phyloP scores from a whole-genome alignment of 1,139 yeast species.

The Yamadazyma sp. region DNA sequence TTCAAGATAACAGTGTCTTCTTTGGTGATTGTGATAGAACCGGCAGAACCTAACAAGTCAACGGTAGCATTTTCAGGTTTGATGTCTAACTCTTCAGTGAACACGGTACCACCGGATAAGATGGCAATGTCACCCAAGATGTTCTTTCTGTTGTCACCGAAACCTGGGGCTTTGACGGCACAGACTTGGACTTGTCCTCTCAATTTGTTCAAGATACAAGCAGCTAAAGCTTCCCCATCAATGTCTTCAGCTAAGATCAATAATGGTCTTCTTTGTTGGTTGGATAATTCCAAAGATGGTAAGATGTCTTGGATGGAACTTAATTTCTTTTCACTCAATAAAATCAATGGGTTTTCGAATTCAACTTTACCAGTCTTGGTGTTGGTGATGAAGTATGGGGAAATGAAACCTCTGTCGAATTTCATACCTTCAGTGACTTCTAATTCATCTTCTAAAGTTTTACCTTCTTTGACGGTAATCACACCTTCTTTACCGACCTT shows the following conservation, averaged over 20 bases:
- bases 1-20: slow-evolving; percentile 95
- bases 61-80: slow-evolving; percentile 96
- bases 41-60: slow-evolving; percentile 91
- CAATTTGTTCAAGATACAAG: slow-evolving; percentile 96
- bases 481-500: slow-evolving; percentile 99
- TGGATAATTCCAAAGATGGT: slow-evolving; percentile 93
- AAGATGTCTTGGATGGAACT: slow-evolving; percentile 89
- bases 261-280: slow-evolving; percentile 93
- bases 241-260: slow-evolving; percentile 95
- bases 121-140: slow-evolving; percentile 96
- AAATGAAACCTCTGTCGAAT: slow-evolving; percentile 97
- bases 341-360: slow-evolving; percentile 89
- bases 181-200: slow-evolving; percentile 99
- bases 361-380: slow-evolving; percentile 96
- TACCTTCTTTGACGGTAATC: slow-evolving; percentile 95
- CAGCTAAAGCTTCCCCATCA: slow-evolving; percentile 99
- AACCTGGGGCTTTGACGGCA: slow-evolving; percentile 99
- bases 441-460: slow-evolving; percentile 93
- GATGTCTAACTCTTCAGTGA: slow-evolving; percentile 96
- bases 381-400: slow-evolving; percentile 97
- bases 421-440: slow-evolving; percentile 99
- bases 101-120: slow-evolving; percentile 95
- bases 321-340: slow-evolving; percentile 92
- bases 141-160: slow-evolving; percentile 99
- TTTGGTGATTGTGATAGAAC: slow-evolving; percentile 91